These are phyloP conservation scores for Ustilago nuda DNA, from an alignment of 1,284 basidiomycete species.

Conservation along the genomic window DNA sequence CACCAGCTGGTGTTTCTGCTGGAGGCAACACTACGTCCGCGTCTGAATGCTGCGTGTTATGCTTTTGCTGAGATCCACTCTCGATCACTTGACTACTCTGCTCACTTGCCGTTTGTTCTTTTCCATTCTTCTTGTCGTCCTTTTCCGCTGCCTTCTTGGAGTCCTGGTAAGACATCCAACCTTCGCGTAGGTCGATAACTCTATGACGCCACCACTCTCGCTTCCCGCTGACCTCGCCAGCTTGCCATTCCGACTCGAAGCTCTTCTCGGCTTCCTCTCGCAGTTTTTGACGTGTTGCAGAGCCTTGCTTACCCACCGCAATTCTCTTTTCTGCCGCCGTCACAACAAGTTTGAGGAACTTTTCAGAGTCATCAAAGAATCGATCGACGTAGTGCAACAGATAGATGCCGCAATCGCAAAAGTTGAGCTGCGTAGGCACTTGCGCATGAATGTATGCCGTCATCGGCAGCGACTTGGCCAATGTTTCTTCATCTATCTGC, in stretches of 20 bases:
- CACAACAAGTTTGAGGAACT: constrained; percentile 32
- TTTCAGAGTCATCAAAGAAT: constrained; percentile 59
- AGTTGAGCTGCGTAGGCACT: constrained; percentile 81
- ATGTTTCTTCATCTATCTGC: constrained; percentile 13
- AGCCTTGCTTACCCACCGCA: not conserved
- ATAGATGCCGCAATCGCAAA: constrained; percentile 80
- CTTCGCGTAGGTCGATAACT: constrained; percentile 25
- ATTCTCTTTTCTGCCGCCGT: constrained; percentile 1
- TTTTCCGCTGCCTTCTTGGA: not conserved
- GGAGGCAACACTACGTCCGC: constrained; percentile 8
- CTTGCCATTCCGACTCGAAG: constrained; percentile 33
- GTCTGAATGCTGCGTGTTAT: not conserved
- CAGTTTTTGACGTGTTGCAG: not conserved
- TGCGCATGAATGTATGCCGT: constrained; percentile 46
- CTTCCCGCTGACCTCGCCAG: constrained; percentile 38
- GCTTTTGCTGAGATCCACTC: not conserved
- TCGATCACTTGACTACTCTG: not conserved
- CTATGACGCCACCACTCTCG: constrained; percentile 30
- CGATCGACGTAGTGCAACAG: constrained; percentile 65
- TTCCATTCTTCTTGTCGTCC: constrained; percentile 19
- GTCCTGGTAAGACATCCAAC: constrained; percentile 24
- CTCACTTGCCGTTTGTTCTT: constrained; percentile 3
- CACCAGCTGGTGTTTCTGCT: not conserved
- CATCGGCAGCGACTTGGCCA: constrained; percentile 31
- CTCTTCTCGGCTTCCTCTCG: constrained; percentile 5